phyloP scores from a whole-genome alignment of 495 filamentous ascomycete genomes.

The Chaetomium cochliodes region DNA sequence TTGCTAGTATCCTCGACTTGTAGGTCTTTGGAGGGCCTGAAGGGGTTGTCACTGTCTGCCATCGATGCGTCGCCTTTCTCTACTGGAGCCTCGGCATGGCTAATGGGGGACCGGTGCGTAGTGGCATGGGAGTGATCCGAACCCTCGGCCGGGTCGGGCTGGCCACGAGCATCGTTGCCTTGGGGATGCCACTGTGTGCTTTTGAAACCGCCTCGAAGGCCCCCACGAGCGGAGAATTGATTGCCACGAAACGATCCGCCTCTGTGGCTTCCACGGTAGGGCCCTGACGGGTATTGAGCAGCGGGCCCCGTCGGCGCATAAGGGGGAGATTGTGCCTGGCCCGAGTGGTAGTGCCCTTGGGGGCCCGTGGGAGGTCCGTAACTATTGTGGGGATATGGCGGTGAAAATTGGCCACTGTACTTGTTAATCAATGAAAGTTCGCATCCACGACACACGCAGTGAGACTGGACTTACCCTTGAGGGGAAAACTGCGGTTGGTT shows the following conservation, averaged over 20 bases:
- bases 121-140: constrained; percentile 35
- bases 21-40: constrained; percentile 61
- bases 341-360: constrained; percentile 42
- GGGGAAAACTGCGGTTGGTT: constrained; percentile 57
- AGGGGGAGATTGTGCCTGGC: constrained; percentile 49
- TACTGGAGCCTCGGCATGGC: constrained; percentile 35
- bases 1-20: constrained; percentile 61
- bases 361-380: constrained; percentile 54
- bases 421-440: constrained; percentile 25
- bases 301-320: constrained; percentile 48
- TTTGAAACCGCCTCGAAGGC: constrained; percentile 40
- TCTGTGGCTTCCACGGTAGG: constrained; percentile 55
- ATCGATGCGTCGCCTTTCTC: constrained; percentile 32
- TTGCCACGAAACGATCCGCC: constrained; percentile 43
- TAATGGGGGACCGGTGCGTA: constrained; percentile 48
- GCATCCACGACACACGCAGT: not conserved
- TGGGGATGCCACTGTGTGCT: constrained; percentile 36
- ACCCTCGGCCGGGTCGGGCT: constrained; percentile 30
- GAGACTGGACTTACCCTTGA: constrained; percentile 53
- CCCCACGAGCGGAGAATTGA: constrained; percentile 39
- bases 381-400: constrained; percentile 55
- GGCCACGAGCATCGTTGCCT: constrained; percentile 18
- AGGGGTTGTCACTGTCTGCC: constrained; percentile 60
- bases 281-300: constrained; percentile 52
- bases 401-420: constrained; percentile 55